A percentile compares a stretch with the other conserved stretches of the same genome.
These are phyloP conservation scores for Fraxinus xanthoxyloides DNA, from an alignment of 305 asterid species.

Conservation along the genomic window DNA sequence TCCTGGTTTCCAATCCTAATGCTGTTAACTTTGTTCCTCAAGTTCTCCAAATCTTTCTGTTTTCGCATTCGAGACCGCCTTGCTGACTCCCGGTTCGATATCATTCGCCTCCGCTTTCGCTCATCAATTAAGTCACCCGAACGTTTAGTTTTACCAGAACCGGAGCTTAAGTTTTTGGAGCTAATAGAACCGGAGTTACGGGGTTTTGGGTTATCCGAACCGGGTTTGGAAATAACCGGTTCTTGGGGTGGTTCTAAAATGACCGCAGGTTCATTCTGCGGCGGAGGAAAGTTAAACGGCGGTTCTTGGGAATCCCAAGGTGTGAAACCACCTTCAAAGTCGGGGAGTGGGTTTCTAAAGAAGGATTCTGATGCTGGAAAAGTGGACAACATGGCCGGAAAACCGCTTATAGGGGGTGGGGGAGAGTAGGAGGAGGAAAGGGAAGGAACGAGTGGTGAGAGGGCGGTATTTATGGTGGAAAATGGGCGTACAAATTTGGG, in stretches of 20 bases:
- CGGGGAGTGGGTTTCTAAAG: neutral
- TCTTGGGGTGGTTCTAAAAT: neutral
- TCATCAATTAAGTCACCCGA: neutral
- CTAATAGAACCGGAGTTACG: neutral
- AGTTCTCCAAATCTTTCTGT: conserved; percentile 18
- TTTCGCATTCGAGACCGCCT: conserved; percentile 23
- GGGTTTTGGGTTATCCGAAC: neutral
- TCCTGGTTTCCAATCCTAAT: conserved; percentile 8
- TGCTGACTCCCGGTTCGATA: conserved; percentile 28
- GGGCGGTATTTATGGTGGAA: neutral
- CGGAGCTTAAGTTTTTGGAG: neutral
- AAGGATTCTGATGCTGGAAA: neutral
- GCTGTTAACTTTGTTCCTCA: conserved; percentile 9
- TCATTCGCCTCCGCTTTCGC: conserved; percentile 17
- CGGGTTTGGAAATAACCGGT: conserved; percentile 4
- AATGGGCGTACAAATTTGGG: neutral
- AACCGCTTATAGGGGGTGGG: neutral
- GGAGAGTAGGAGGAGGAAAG: conserved; percentile 11
- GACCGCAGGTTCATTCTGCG: neutral
- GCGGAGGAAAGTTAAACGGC: neutral
- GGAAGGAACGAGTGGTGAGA: conserved; percentile 4
- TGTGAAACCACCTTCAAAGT: neutral
- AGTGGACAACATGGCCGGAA: neutral
- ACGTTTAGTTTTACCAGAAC: neutral
- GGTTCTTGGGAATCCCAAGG: conserved; percentile 14